Percentiles rank a stretch among this genome's conserved stretches.
Conservation (phyloP, 805 yeast genomes). For the Wickerhamiella kazuoi region DNA sequence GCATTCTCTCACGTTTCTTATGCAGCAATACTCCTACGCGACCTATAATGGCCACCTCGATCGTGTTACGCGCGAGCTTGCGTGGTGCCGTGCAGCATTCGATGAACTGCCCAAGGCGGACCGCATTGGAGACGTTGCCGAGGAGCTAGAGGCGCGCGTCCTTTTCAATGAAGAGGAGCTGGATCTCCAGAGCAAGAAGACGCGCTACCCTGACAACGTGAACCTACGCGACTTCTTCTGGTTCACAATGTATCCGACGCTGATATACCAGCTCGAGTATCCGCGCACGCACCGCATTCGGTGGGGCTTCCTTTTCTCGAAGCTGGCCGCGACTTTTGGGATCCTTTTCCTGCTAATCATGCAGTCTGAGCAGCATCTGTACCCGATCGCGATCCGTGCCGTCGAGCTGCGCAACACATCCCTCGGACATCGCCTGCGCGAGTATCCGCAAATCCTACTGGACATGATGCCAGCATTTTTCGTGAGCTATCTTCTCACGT, state of each 20-base stretch:
- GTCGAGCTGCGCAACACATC: slow-evolving; percentile 29
- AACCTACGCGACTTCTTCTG: slow-evolving; percentile 46
- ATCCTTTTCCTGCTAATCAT: slow-evolving; percentile 67
- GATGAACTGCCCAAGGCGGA: slow-evolving; percentile 3
- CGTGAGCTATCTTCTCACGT: slow-evolving; percentile 54
- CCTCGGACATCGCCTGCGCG: slow-evolving; percentile 23
- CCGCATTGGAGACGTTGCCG: slow-evolving; percentile 4
- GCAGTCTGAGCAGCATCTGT: slow-evolving; percentile 56
- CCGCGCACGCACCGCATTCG: slow-evolving; percentile 61
- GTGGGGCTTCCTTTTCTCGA: slow-evolving; percentile 48
- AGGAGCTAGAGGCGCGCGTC: slow-evolving; percentile 30
- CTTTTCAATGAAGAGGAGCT: slow-evolving; percentile 61
- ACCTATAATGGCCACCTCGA: slow-evolving; percentile 79
- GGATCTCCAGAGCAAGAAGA: slow-evolving; percentile 31
- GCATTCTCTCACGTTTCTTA: slow-evolving; percentile 70
- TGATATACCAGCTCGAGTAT: slow-evolving; percentile 51
- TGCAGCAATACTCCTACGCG: slow-evolving; percentile 92
- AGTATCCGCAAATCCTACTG: slow-evolving; percentile 41
- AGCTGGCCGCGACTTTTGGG: slow-evolving; percentile 70
- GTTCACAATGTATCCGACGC: slow-evolving; percentile 77
- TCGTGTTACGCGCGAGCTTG: slow-evolving; percentile 9
- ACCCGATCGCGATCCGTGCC: slow-evolving; percentile 53
- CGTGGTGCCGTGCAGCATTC: slow-evolving; percentile 1
- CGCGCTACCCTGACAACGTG: slow-evolving; percentile 57
- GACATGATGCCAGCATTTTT: slow-evolving; percentile 72